phyloP scores from a whole-genome alignment of 202 grass and related monocot genomes.

The Miscanthus sacchariflorus region DNA sequence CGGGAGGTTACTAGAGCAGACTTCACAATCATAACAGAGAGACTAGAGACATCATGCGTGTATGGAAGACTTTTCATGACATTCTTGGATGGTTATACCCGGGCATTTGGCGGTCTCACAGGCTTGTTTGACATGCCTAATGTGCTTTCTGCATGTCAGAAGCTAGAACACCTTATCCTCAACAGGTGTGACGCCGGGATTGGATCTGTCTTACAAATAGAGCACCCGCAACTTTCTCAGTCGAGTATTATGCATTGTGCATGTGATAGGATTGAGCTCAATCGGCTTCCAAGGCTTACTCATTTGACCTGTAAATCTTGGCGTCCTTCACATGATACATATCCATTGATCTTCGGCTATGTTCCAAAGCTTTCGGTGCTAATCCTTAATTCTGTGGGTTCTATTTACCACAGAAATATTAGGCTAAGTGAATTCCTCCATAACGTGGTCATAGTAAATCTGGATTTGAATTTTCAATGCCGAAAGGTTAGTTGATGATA shows the following conservation, averaged over 20 bases:
- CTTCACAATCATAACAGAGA: not conserved
- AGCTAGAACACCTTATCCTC: not conserved
- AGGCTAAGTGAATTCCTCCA: constrained; percentile 9
- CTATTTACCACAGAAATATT: not conserved
- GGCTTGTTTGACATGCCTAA: not conserved
- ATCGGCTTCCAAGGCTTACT: not conserved
- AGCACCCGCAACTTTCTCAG: not conserved
- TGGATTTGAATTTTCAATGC: constrained; percentile 22
- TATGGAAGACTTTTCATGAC: not conserved
- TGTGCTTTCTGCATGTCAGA: not conserved
- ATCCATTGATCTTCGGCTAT: constrained; percentile 5
- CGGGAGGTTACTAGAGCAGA: not conserved
- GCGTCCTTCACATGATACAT: not conserved
- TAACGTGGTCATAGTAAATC: not conserved
- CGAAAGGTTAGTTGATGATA: not conserved
- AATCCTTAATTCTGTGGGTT: not conserved
- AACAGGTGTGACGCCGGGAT: not conserved
- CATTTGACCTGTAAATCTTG: not conserved
- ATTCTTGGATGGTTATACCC: not conserved
- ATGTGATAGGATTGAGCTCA: not conserved
- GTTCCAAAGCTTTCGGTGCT: not conserved
- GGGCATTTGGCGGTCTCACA: not conserved
- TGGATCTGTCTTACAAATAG: not conserved
- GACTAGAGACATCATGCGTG: not conserved
- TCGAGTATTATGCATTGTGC: not conserved